These are phyloP conservation scores for Trichosporon faecale DNA, from an alignment of 1,284 basidiomycete species.

Conservation along the genomic window DNA sequence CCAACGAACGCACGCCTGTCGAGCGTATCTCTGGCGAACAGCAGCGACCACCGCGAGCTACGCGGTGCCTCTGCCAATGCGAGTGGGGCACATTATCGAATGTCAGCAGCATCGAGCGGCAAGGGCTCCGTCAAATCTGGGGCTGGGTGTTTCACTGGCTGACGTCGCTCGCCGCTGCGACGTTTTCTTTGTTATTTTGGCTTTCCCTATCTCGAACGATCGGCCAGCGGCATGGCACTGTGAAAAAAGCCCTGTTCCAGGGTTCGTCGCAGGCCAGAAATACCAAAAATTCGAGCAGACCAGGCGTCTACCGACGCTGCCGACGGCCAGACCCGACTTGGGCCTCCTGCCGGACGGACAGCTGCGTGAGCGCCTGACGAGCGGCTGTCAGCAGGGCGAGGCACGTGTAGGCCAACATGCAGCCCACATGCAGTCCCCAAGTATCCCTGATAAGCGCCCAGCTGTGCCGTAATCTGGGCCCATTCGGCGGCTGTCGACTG, in stretches of 20 bases:
- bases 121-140: not conserved
- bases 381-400: not conserved
- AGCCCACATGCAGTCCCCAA: not conserved
- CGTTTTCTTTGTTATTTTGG: not conserved
- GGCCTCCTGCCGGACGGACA: not conserved
- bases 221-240: slow-evolving; percentile 2
- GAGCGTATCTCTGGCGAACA: not conserved
- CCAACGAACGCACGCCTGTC: not conserved
- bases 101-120: not conserved
- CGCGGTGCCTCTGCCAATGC: slow-evolving; percentile 1
- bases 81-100: not conserved
- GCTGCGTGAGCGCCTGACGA: not conserved
- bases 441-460: not conserved
- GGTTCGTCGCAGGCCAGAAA: not conserved
- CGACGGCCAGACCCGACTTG: not conserved
- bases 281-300: not conserved
- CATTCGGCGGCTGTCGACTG: not conserved
- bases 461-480: not conserved
- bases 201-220: not conserved
- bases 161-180: not conserved
- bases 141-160: not conserved
- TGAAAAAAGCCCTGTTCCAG: not conserved
- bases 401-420: not conserved
- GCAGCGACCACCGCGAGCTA: not conserved
- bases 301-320: not conserved